Evolutionary conservation across 23 red algal genomes (phyloP).

Genomic region (Gracilaria vermiculophylla): DNA sequence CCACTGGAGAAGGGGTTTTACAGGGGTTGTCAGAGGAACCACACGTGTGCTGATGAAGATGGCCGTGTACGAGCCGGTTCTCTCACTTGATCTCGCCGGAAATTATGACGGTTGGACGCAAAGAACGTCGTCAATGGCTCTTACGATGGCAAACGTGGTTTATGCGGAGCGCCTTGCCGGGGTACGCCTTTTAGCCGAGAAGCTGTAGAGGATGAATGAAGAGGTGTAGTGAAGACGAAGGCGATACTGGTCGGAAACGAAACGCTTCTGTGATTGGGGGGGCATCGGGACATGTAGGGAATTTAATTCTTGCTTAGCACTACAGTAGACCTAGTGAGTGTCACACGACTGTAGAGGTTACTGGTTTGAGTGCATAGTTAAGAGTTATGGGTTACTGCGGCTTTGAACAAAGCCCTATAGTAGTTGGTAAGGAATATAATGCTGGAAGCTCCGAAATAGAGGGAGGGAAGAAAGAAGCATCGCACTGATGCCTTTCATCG

Average conservation of each 20-base stretch:
- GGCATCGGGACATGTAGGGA: neutral
- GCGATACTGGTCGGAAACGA: neutral
- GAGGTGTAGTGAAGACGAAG: neutral
- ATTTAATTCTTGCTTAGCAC: neutral
- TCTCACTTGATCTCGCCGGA: neutral
- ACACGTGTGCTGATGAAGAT: neutral
- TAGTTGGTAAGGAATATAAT: too few relatives aligned
- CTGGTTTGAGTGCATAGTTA: too few relatives aligned
- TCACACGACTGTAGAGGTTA: neutral
- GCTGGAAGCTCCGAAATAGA: too few relatives aligned
- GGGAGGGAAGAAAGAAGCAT: too few relatives aligned
- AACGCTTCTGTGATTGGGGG: neutral
- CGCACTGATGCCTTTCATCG: too few relatives aligned
- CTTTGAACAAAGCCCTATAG: too few relatives aligned
- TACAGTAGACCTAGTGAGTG: neutral
- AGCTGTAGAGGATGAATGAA: neutral
- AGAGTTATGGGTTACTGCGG: too few relatives aligned
- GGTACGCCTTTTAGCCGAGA: neutral
- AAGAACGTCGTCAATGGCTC: neutral
- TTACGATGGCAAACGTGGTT: neutral
- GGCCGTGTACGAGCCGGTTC: neutral
- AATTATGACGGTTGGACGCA: neutral
- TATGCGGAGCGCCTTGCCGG: constrained; percentile 1
- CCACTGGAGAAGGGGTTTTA: neutral
- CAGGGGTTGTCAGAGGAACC: neutral